Base-by-base conservation (phyloP, 257 asterid species). In the Thymus quinquecostatus region DNA sequence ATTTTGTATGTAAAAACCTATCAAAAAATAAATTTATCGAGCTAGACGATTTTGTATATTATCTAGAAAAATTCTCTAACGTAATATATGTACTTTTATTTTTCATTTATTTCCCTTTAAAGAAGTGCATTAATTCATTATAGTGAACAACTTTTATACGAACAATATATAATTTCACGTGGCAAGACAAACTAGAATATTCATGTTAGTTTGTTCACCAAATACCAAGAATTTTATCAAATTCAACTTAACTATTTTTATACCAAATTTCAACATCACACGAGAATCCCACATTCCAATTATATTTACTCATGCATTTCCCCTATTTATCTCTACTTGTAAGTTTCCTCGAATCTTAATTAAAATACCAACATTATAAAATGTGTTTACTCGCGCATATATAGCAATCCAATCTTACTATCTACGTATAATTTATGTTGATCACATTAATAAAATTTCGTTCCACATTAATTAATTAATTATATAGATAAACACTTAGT, bases 251-350 rank as follows among this genome's bases (percentile, higher is more conserved):
- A 11, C 8, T 50, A 14, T 50, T 14, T 13, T 51, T 13, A 2
- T n/a, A n/a, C 13, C 13, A 57, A n/a, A 60, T 14, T 59, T 70
- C 41, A 47, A 48, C 60, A n/a, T 44, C 68, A 59, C 2, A 8
- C 12, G 14, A 10, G n/a, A 60, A 71, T 47, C 14, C 29, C 34
- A 38, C 21, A 32, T 60, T 47, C 12, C 3, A 30, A 2, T 30
- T 6, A 8, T 55, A 6, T 28, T 41, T 44, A 21, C 21, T 21
- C 21, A 21, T 21, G 21, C 10, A 1, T 14, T 50, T 11, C 6
- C 2, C 1, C 30, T 48, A 8, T 1, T 34, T 38, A 10, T 44
- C 38, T 45, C 59, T 12, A 36, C 51, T 36, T 21, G 27, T 47
- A 59, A 48, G 41, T 34, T 60, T 47, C 61, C 68, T 48, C 62